phyloP scores from a whole-genome alignment of 176 grass and related monocot species.

The Cenchrus americanus region DNA sequence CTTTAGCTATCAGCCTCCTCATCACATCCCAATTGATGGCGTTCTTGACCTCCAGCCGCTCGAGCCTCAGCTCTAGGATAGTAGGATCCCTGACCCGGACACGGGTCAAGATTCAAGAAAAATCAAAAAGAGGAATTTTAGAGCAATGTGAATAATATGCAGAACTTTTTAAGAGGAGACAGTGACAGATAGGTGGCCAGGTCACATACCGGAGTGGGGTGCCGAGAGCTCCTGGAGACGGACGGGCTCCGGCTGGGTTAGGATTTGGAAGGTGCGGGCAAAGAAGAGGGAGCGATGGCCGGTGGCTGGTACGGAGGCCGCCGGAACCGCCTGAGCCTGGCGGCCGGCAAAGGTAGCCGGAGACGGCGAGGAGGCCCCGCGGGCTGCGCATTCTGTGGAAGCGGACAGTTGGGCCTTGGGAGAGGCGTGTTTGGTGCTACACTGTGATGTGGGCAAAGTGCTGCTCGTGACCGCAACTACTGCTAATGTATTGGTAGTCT shows the following conservation, averaged over 20 bases:
- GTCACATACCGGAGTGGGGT: slow-evolving; percentile 54
- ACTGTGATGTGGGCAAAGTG: not conserved
- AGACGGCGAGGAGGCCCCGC: slow-evolving; percentile 37
- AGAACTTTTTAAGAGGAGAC: not conserved
- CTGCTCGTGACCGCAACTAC: not conserved
- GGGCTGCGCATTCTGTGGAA: slow-evolving; percentile 24
- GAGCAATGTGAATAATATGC: not conserved
- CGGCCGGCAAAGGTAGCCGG: slow-evolving; percentile 35
- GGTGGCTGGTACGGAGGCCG: not conserved
- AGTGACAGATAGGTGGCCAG: not conserved
- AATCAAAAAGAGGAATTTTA: not conserved
- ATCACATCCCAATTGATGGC: slow-evolving; percentile 81
- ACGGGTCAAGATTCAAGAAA: not conserved
- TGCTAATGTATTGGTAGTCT: too few relatives aligned
- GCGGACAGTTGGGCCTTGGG: not conserved
- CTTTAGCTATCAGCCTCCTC: not conserved
- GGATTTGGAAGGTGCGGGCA: slow-evolving; percentile 31
- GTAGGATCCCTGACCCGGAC: slow-evolving; percentile 58
- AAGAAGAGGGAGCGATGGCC: not conserved
- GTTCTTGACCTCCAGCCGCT: slow-evolving; percentile 75
- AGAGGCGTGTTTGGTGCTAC: not conserved
- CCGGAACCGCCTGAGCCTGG: slow-evolving; percentile 15
- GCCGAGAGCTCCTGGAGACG: slow-evolving; percentile 57
- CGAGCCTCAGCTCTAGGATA: slow-evolving; percentile 67
- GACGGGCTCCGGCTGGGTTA: slow-evolving; percentile 52